These are phyloP conservation scores for Nasturtium officinale DNA, from an alignment of 345 rosid species.

Conservation along the genomic window DNA sequence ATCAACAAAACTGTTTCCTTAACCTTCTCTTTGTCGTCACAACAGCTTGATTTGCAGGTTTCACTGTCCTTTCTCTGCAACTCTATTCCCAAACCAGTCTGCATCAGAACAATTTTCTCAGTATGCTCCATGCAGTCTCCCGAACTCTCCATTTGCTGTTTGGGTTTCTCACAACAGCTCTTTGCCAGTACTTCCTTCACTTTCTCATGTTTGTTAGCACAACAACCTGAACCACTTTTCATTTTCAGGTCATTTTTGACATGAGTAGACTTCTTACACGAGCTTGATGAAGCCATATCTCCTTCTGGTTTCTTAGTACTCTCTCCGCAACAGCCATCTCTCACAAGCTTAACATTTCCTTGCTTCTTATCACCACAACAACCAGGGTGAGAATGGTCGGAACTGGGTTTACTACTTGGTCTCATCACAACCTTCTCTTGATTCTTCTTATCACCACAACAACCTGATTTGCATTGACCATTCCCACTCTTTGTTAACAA, in stretches of 20 bases:
- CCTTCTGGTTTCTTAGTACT: constrained; percentile 14
- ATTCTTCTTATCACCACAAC: constrained; percentile 37
- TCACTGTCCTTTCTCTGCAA: constrained; percentile 29
- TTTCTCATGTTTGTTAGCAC: constrained; percentile 29
- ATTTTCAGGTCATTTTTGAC: constrained; percentile 12
- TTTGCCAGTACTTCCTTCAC: constrained; percentile 19
- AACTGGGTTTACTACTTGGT: constrained; percentile 17
- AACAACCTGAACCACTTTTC: constrained; percentile 33
- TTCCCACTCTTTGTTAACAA: constrained; percentile 32
- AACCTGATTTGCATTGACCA: constrained; percentile 35
- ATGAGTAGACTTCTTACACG: constrained; percentile 43
- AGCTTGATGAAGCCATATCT: constrained; percentile 19
- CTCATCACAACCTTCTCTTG: constrained; percentile 33
- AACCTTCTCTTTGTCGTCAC: constrained; percentile 30
- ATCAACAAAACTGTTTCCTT: constrained; percentile 14
- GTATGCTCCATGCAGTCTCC: not conserved
- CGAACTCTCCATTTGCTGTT: constrained; percentile 3
- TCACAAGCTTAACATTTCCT: constrained; percentile 23
- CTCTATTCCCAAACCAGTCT: constrained; percentile 21
- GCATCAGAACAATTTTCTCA: constrained; percentile 3
- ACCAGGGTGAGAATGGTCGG: constrained; percentile 31
- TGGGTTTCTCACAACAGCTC: constrained; percentile 30
- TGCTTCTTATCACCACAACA: constrained; percentile 37
- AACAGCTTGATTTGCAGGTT: constrained; percentile 37
- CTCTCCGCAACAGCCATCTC: constrained; percentile 33